phyloP scores from a whole-genome alignment of 345 rosid genomes.

The Populus davidiana region DNA sequence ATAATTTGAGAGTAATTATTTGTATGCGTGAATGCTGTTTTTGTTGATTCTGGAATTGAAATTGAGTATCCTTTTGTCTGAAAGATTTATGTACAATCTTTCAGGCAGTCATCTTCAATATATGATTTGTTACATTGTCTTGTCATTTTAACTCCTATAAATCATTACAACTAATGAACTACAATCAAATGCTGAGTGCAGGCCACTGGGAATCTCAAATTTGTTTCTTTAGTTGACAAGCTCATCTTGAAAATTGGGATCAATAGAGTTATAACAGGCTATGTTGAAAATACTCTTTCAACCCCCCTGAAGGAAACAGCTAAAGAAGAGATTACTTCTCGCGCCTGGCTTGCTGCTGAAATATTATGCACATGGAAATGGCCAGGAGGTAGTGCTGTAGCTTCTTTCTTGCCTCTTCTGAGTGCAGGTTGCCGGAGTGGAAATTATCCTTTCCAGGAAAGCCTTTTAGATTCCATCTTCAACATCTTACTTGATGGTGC shows the following conservation, averaged over 20 bases:
- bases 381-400: slow-evolving; percentile 74
- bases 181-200: slow-evolving; percentile 28
- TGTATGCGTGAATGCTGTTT: neutral
- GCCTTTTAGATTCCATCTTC: slow-evolving; percentile 59
- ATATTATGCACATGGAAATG: slow-evolving; percentile 91
- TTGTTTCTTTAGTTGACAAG: slow-evolving; percentile 62
- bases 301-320: slow-evolving; percentile 22
- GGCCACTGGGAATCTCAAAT: slow-evolving; percentile 55
- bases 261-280: slow-evolving; percentile 42
- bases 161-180: neutral
- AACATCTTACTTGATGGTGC: slow-evolving; percentile 79
- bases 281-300: slow-evolving; percentile 14
- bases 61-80: neutral
- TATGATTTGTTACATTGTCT: neutral
- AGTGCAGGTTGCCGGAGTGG: slow-evolving; percentile 49
- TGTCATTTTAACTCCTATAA: neutral
- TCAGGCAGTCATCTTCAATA: neutral
- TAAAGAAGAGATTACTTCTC: slow-evolving; percentile 34
- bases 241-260: slow-evolving; percentile 65
- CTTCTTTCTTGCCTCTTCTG: slow-evolving; percentile 69
- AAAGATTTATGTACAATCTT: neutral
- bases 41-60: neutral
- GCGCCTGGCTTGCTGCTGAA: slow-evolving; percentile 91
- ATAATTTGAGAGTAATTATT: neutral
- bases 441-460: slow-evolving; percentile 26